Base-by-base conservation (phyloP, 176 grass and related monocot genomes). In the Poa annua region DNA sequence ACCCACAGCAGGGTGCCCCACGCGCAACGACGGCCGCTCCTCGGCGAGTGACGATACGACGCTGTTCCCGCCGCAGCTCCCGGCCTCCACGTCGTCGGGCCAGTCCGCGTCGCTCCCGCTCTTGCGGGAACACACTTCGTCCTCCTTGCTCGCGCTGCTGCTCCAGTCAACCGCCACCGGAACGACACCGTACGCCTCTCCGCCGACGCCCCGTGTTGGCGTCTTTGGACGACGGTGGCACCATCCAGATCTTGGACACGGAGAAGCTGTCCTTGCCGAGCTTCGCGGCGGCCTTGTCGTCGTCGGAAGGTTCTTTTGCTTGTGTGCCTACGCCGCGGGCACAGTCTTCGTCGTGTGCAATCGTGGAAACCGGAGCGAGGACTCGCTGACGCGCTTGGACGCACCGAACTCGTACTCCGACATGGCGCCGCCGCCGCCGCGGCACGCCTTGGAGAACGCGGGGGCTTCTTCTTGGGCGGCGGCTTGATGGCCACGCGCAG, bases 191-290 rank as follows among this genome's bases (percentile, higher is more conserved):
- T 85, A 26, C 91, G 87, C 77, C 96, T 74, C 52, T 88, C 88
- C 13, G 82, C 65, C 36, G 87, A 24, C 21, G 26, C 10, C 11
- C 57, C 11, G 21, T 66, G 7, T 8, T 62, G 24, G 12, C 83
- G 12, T 22, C 22, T 66, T 87, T 82, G 13, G 65, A 32, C 3
- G 71, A 2, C 70, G 81, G 62, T 12, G 83, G n/a, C n/a, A 90
- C 88, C 87, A 99, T 87, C 96, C 96, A 99, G 20, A 78, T 92
- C 84, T 96, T 96, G 39, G 96, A 99, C 32, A 86, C 62, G 32
- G 93, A 99, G 80, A 99, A 96, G 78, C 96, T 96, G 79, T 94
- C 93, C 51, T 95, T 98, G 66, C 57, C 14, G 19, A 92, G 90
- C 81, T 84, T 89, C 62, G 74, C 83, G 9, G 41, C 64, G 49